Evolutionary conservation across 1,139 yeast genomes (phyloP), one percentile per base, ranked within the genome.

Genomic region (Pichia sp.): DNA sequence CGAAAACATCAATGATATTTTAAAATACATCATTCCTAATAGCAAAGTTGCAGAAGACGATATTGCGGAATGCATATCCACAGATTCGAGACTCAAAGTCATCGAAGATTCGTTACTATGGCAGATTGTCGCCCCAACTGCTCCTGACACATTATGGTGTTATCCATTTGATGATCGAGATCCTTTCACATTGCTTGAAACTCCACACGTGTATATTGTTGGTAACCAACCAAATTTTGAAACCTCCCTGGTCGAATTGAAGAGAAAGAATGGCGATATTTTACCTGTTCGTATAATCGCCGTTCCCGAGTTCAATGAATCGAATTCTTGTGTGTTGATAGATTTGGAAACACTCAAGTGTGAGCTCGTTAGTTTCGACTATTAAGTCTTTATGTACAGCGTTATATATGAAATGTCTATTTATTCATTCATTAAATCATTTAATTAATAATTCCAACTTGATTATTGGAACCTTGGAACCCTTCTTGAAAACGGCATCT

Each of bases 61-160:
- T 15, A 20, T 51, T 56, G 56, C 53, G 31, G 48, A 59, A 4
- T 61, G 58, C 2, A 47, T 60, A 9, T 51, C 52, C 18, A 46
- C 43, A 14, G 64, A 59, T 34, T 60, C 67, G 12, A 60, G 83
- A 45, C 56, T 81, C 15, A 73, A 76, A 21, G 69, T 89, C 55
- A 75, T 90, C 72, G 85, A 83, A 55, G 74, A 81, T 8, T 84
- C 87, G 1, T 64, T 94, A 35, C 69, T 72, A 45, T 93, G 97
- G 96, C 93, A 89, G 57, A 88, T 88, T 58, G 72, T 88, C 34
- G 84, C 89, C 0, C 99, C 99, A 2, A 90, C 98, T 0, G 96
- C 96, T 1, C 99, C 99, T 0, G 99, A 93, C 60, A 94, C 99
- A 0, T 69, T 93, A 38, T 86, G 87, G 71, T 84, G 96, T 54